These are phyloP conservation scores for Leccinum imitatum DNA, from an alignment of 768 basidiomycete species.

Conservation along the genomic window DNA sequence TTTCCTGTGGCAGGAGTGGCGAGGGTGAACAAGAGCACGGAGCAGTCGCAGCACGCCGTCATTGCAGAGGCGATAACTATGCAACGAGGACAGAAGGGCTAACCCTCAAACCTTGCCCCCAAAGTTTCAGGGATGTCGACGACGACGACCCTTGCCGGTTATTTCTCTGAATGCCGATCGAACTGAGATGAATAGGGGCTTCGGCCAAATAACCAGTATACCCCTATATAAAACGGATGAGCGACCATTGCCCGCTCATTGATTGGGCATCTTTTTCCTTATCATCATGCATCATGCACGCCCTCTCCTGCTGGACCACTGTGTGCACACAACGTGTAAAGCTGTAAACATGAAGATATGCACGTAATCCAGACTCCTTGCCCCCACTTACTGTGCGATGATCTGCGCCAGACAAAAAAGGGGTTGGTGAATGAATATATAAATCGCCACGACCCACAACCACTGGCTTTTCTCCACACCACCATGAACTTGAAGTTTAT, in stretches of 20 bases:
- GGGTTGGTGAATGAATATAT: not conserved
- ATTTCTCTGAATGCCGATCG: too few relatives aligned
- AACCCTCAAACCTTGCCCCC: too few relatives aligned
- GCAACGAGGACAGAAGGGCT: too few relatives aligned
- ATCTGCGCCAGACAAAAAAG: constrained; percentile 5
- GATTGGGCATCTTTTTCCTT: constrained; percentile 5
- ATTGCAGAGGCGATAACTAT: too few relatives aligned
- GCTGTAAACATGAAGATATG: not conserved
- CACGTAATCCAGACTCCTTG: not conserved
- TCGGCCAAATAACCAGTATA: not conserved
- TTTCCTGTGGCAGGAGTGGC: too few relatives aligned
- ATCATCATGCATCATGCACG: constrained; percentile 13
- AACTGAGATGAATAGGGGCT: not conserved
- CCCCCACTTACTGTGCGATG: constrained; percentile 5
- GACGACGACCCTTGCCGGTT: too few relatives aligned
- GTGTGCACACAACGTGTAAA: not conserved
- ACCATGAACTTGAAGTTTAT: constrained; percentile 29
- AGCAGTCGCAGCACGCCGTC: too few relatives aligned
- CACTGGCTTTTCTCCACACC: not conserved
- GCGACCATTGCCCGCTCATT: constrained; percentile 4
- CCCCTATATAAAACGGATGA: constrained; percentile 1
- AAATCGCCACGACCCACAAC: not conserved
- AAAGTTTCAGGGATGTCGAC: too few relatives aligned
- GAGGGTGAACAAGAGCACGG: too few relatives aligned
- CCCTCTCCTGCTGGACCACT: not conserved